Evolutionary conservation across 495 filamentous ascomycete species (phyloP).

Genomic region (Jackrogersella minutella): DNA sequence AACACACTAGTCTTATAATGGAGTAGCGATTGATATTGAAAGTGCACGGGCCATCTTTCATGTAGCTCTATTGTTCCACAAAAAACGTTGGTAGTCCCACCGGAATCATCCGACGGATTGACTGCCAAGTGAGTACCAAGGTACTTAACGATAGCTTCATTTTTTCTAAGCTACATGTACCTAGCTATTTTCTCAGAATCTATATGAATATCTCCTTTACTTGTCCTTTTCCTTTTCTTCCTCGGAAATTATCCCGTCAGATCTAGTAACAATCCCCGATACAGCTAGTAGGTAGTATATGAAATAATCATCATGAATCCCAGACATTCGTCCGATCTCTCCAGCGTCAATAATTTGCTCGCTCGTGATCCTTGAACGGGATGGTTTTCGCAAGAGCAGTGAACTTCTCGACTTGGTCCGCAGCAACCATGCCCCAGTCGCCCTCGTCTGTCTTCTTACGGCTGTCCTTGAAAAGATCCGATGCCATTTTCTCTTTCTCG

Average conservation of each 20-base stretch:
- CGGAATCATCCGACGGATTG: not conserved
- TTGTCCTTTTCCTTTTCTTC: not conserved
- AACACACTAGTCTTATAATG: conserved; percentile 16
- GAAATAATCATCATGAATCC: not conserved
- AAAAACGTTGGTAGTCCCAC: too few species aligned
- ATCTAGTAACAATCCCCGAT: not conserved
- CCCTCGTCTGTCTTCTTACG: conserved; percentile 33
- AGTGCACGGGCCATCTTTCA: conserved; percentile 10
- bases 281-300: not conserved
- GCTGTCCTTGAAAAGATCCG: conserved; percentile 47
- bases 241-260: not conserved
- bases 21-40: not conserved
- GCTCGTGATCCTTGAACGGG: conserved; percentile 17
- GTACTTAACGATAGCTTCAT: not conserved
- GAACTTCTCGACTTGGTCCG: conserved; percentile 48
- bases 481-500: conserved; percentile 43
- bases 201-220: not conserved
- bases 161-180: not conserved
- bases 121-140: not conserved
- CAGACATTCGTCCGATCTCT: not conserved
- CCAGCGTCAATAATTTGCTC: not conserved
- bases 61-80: not conserved
- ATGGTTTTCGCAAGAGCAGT: conserved; percentile 42
- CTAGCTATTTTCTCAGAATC: not conserved
- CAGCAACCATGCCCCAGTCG: conserved; percentile 49